Base-by-base conservation (phyloP, 768 basidiomycete genomes). In the Chiua virens region DNA sequence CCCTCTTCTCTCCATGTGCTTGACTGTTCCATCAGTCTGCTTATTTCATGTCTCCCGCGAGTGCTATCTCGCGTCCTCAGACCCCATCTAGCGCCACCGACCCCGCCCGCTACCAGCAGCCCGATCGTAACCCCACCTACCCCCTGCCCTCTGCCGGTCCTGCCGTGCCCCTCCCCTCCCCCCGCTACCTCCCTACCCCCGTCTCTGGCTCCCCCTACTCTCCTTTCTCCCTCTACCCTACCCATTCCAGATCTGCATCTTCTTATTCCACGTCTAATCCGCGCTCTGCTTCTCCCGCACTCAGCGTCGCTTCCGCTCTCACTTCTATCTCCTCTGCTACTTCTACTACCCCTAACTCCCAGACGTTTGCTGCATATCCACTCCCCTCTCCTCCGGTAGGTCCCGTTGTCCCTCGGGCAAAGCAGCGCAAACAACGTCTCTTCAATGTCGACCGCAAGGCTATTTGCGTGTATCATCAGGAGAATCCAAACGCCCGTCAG, bases 381-480 rank as follows among this genome's bases (percentile, higher is more conserved):
- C 68, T 69, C 36, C 65, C 57, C 11, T 59, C 60, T 45, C 65
- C 58, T 13, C 65, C 58, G 23, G 59, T 52, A 11, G 67, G 65
- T 10, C 65, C 68, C 4, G 67, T 62, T 57, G 61, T 63, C 5
- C 62, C 67, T 41, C 70, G 71, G 27, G 64, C 68, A 44, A 82
- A 86, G 59, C 81, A 85, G 48, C 78, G 77, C 58, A 91, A 91
- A 67, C 80, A 83, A 61, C 83, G 87, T 44, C 81, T 95, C 38
- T 83, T 81, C 62, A 87, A 87, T 63, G 73, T 77, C 25, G 86
- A 91, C 62, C 83, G 89, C 56, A 86, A 84, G 63, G 74, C 77
- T 15, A 92, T 95, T 50, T 93, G 92, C 60, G 49, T 75, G 13
- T 86, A 82, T 65, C 81, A 84, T 53, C 70, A 75, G 46, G 71